Percentiles rank a stretch among this genome's conserved stretches.
Evolutionary conservation across 805 yeast genomes (phyloP).

Genomic region (Ogataea dorogensis): DNA sequence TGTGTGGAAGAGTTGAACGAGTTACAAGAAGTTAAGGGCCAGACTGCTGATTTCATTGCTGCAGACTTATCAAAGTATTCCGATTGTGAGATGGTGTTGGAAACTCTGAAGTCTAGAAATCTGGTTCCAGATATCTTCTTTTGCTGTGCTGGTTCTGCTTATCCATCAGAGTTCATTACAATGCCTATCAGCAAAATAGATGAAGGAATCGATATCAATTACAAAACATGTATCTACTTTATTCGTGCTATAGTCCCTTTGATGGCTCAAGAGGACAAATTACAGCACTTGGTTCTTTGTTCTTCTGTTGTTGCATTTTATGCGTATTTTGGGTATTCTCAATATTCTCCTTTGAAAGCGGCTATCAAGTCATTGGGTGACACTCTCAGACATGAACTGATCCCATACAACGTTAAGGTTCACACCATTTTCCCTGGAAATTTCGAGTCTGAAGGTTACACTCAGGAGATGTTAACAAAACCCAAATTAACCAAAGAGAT

Average conservation of each 20-base stretch:
- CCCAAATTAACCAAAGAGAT: slow-evolving; percentile 79
- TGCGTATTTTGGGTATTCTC: slow-evolving; percentile 88
- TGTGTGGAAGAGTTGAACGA: slow-evolving; percentile 47
- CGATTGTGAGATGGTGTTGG: slow-evolving; percentile 40
- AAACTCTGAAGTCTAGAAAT: slow-evolving; percentile 24
- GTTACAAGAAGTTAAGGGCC: slow-evolving; percentile 30
- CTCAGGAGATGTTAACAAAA: slow-evolving; percentile 76
- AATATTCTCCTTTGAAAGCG: slow-evolving; percentile 86
- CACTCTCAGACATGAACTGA: slow-evolving; percentile 76
- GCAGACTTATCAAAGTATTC: slow-evolving; percentile 71
- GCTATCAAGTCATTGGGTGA: slow-evolving; percentile 77
- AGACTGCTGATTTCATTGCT: slow-evolving; percentile 42
- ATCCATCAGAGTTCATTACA: slow-evolving; percentile 76
- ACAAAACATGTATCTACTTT: slow-evolving; percentile 67
- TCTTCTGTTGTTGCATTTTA: slow-evolving; percentile 81
- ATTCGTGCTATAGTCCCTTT: slow-evolving; percentile 61
- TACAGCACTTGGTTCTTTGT: slow-evolving; percentile 56
- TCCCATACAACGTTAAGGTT: slow-evolving; percentile 65
- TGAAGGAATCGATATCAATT: slow-evolving; percentile 65
- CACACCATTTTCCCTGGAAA: slow-evolving; percentile 85
- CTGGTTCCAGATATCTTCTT: slow-evolving; percentile 66
- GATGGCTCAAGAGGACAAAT: slow-evolving; percentile 21
- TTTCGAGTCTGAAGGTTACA: slow-evolving; percentile 84
- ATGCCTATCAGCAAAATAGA: slow-evolving; percentile 56
- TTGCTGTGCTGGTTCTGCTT: slow-evolving; percentile 86